phyloP scores from a whole-genome alignment of 148 eudicot genomes.

The Dysphania ambrosioides region DNA sequence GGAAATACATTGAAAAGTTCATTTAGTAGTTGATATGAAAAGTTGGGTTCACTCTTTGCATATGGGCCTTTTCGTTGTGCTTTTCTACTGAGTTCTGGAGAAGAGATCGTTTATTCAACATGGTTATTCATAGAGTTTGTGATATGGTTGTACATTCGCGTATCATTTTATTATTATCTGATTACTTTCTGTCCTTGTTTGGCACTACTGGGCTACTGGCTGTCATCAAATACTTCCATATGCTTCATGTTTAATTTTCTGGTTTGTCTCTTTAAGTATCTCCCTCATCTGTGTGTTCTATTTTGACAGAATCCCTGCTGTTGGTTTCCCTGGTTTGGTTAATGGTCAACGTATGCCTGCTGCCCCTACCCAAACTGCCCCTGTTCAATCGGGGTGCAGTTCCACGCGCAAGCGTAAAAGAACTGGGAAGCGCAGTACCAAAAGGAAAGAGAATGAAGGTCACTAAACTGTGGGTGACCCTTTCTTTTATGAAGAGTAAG shows the following conservation, averaged over 20 bases:
- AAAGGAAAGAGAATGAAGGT: conserved; percentile 41
- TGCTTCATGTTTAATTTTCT: not conserved
- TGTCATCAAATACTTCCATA: not conserved
- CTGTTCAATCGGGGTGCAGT: conserved; percentile 46
- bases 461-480: conserved; percentile 20
- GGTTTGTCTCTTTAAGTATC: not conserved
- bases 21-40: too few species aligned
- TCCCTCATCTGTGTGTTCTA: conserved; percentile 6
- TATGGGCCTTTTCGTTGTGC: not conserved
- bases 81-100: not conserved
- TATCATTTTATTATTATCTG: not conserved
- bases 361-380: conserved; percentile 43
- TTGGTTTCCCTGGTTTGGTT: conserved; percentile 99
- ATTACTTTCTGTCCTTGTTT: not conserved
- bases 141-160: not conserved
- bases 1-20: not conserved
- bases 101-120: not conserved
- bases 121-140: too few species aligned
- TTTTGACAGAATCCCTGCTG: conserved; percentile 95
- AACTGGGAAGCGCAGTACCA: conserved; percentile 51
- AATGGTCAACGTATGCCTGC: conserved; percentile 75
- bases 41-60: too few species aligned
- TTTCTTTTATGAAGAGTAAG: conserved; percentile 49
- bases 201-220: not conserved
- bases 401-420: conserved; percentile 43